phyloP scores from a whole-genome alignment of 441 rosid species.

The Erodium chrysanthum region DNA sequence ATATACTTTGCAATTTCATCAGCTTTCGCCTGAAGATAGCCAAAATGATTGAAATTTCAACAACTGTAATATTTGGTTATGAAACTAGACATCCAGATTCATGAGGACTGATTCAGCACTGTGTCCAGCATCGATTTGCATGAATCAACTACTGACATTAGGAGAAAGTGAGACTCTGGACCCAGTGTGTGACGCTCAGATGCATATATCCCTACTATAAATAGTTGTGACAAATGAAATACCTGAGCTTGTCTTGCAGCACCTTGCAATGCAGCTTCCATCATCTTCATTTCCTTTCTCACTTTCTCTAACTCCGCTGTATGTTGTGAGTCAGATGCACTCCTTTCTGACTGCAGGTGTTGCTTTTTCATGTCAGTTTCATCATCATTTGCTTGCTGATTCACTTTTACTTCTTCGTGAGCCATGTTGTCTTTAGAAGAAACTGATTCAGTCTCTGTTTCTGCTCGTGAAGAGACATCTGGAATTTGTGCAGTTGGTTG shows the following conservation, averaged over 20 bases:
- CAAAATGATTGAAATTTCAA: conserved; percentile 16
- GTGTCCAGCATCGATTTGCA: background rate
- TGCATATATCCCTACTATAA: conserved; percentile 2
- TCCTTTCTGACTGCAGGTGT: conserved; percentile 37
- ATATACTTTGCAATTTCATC: conserved; percentile 93
- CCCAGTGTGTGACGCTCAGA: conserved; percentile 5
- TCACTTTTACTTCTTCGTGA: conserved; percentile 25
- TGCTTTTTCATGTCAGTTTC: conserved; percentile 31
- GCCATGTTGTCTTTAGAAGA: conserved; percentile 27
- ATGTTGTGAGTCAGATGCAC: conserved; percentile 34
- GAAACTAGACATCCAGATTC: background rate
- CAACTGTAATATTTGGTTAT: conserved; percentile 11
- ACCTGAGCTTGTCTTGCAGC: conserved; percentile 99
- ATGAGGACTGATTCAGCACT: background rate
- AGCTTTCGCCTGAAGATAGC: conserved; percentile 72
- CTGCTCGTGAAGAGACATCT: conserved; percentile 35
- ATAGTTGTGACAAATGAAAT: conserved; percentile 18
- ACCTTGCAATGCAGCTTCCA: conserved; percentile 92
- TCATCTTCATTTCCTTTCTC: conserved; percentile 81
- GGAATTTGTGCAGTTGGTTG: conserved; percentile 28
- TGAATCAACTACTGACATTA: background rate
- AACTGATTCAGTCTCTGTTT: conserved; percentile 29
- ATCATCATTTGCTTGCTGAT: conserved; percentile 30
- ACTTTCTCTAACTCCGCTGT: conserved; percentile 59
- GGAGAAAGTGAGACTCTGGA: background rate